Percentiles rank a stretch among this genome's conserved stretches.
Evolutionary conservation across 2,329 filamentous ascomycete genomes (phyloP).

Genomic region (Cladosporium sp.): DNA sequence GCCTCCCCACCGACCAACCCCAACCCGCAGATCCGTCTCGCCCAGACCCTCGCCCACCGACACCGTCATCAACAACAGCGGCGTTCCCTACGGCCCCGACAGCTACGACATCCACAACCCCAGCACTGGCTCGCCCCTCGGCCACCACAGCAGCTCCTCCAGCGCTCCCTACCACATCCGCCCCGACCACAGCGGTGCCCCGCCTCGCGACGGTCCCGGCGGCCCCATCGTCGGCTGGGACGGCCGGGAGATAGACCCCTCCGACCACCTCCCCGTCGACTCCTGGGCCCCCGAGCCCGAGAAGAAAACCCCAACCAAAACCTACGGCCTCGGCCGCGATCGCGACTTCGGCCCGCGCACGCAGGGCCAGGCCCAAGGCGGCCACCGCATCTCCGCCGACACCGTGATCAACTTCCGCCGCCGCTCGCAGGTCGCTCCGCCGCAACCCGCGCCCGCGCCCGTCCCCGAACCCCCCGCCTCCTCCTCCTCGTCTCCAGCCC

Average conservation of each 20-base stretch:
- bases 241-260: slow-evolving; percentile 71
- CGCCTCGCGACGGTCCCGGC: slow-evolving; percentile 29
- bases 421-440: slow-evolving; percentile 32
- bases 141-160: slow-evolving; percentile 12
- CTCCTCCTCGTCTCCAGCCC: slow-evolving; percentile 35
- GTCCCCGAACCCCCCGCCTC: slow-evolving; percentile 23
- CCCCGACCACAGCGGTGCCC: slow-evolving; percentile 21
- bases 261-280: slow-evolving; percentile 71
- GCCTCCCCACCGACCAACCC: slow-evolving; percentile 41
- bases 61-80: slow-evolving; percentile 36
- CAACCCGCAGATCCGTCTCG: slow-evolving; percentile 65
- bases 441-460: slow-evolving; percentile 31
- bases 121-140: background rate
- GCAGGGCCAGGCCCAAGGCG: slow-evolving; percentile 10
- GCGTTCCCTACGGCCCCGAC: slow-evolving; percentile 67
- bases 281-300: slow-evolving; percentile 74
- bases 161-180: slow-evolving; percentile 18
- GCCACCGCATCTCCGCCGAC: slow-evolving; percentile 23
- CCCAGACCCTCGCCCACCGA: slow-evolving; percentile 52
- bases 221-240: slow-evolving; percentile 71
- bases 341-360: slow-evolving; percentile 28
- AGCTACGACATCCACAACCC: slow-evolving; percentile 70
- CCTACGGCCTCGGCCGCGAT: slow-evolving; percentile 30
- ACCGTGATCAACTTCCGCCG: slow-evolving; percentile 34
- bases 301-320: slow-evolving; percentile 42